Evolutionary conservation across 2,329 filamentous ascomycete species (phyloP).

Genomic region (Emergomyces africanus): DNA sequence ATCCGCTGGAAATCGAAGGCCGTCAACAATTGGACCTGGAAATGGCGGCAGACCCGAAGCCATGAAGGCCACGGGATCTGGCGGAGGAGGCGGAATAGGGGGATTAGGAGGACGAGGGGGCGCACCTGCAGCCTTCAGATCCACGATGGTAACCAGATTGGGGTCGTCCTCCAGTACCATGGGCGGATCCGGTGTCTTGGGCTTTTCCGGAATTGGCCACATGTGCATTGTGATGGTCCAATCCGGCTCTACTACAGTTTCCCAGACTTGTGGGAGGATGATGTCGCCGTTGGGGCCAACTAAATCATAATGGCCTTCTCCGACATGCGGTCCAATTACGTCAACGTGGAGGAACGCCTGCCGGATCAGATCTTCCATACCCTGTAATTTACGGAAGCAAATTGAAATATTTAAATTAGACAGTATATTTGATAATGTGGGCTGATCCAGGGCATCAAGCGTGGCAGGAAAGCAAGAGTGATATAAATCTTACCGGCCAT

Average conservation of each 20-base stretch:
- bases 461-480: not conserved
- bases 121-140: constrained; percentile 23
- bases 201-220: constrained; percentile 47
- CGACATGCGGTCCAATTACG: constrained; percentile 60
- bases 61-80: constrained; percentile 3
- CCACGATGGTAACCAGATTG: constrained; percentile 10
- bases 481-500: constrained; percentile 55
- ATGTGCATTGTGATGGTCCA: constrained; percentile 58
- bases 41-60: constrained; percentile 4
- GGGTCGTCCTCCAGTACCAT: constrained; percentile 13
- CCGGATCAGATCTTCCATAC: constrained; percentile 76
- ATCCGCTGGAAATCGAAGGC: constrained; percentile 1
- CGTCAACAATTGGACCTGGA: constrained; percentile 10
- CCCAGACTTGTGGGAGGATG: constrained; percentile 70
- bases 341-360: constrained; percentile 74
- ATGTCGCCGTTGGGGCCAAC: constrained; percentile 70
- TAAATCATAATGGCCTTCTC: constrained; percentile 67
- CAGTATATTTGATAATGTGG: not conserved
- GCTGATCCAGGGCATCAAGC: not conserved
- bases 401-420: not conserved
- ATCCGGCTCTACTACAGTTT: constrained; percentile 67
- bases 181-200: constrained; percentile 28
- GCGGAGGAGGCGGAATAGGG: constrained; percentile 10
- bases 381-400: constrained; percentile 34
- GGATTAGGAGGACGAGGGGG: constrained; percentile 3